Conservation (phyloP, 208 protist genomes). For the Leishmania tropica region DNA sequence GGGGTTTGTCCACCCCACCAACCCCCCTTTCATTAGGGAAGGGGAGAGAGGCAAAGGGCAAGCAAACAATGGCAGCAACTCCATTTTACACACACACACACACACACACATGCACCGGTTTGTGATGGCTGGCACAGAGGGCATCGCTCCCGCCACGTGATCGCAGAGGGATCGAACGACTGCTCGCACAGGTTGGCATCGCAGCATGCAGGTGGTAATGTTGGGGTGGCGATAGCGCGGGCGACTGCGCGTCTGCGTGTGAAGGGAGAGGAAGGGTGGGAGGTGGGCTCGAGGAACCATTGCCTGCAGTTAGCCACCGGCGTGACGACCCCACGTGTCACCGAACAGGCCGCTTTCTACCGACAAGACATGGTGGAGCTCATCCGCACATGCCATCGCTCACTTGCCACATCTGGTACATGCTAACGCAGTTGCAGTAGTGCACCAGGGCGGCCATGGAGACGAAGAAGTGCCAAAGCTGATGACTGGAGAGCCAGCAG, state of each 20-base stretch:
- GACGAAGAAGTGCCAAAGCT: constrained; percentile 86
- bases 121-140: background rate
- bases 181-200: background rate
- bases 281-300: background rate
- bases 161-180: background rate
- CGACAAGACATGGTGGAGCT: background rate
- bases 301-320: background rate
- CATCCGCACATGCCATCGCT: constrained; percentile 35
- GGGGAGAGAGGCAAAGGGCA: background rate
- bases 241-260: background rate
- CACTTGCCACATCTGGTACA: constrained; percentile 63
- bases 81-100: background rate
- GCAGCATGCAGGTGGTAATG: background rate
- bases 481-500: constrained; percentile 64
- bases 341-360: background rate
- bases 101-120: background rate
- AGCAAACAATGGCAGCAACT: background rate
- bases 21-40: background rate
- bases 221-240: background rate
- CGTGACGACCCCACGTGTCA: background rate
- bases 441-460: constrained; percentile 70
- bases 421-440: constrained; percentile 71
- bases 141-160: background rate
- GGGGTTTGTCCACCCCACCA: too few species aligned
- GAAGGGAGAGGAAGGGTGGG: background rate